phyloP scores from a whole-genome alignment of 2,329 filamentous ascomycete genomes.

The Davidsoniella eucalypti region DNA sequence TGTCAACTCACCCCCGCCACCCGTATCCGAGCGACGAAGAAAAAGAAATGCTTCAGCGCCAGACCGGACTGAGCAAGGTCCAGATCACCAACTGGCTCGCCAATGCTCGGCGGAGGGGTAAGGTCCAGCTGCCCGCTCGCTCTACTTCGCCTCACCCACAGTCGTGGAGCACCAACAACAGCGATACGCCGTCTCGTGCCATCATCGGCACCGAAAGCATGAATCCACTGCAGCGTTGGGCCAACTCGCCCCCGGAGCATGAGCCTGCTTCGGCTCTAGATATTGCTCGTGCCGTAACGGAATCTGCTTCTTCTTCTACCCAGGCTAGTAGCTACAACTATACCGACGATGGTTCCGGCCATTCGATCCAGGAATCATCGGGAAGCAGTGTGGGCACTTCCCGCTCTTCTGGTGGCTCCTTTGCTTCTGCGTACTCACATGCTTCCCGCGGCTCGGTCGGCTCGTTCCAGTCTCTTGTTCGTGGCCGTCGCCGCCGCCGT shows the following conservation, averaged over 20 bases:
- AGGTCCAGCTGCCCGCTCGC: constrained; percentile 47
- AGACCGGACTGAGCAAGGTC: constrained; percentile 64
- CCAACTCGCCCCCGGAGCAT: constrained; percentile 41
- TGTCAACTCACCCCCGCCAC: constrained; percentile 61
- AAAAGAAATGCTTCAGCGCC: constrained; percentile 59
- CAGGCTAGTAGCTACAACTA: constrained; percentile 40
- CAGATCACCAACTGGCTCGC: constrained; percentile 90
- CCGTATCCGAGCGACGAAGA: constrained; percentile 82
- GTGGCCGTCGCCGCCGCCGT: constrained; percentile 33
- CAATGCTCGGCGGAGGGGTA: constrained; percentile 70
- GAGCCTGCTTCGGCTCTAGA: constrained; percentile 42
- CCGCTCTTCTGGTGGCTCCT: constrained; percentile 40
- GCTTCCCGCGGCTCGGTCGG: constrained; percentile 40
- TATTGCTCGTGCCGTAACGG: constrained; percentile 40
- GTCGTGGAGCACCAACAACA: constrained; percentile 37
- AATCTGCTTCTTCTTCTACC: constrained; percentile 34
- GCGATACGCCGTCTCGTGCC: constrained; percentile 51
- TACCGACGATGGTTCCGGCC: constrained; percentile 42
- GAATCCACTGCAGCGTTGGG: constrained; percentile 43
- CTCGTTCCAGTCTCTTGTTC: constrained; percentile 30
- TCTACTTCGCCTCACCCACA: constrained; percentile 47
- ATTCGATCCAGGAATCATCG: constrained; percentile 40
- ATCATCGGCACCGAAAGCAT: constrained; percentile 37
- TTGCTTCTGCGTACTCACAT: constrained; percentile 41
- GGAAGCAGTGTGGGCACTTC: constrained; percentile 44